A percentile compares a stretch with the other conserved stretches of the same genome.
Evolutionary conservation across 192 early-diverging fungal species (phyloP).

Genomic region (Coemansia sp.): DNA sequence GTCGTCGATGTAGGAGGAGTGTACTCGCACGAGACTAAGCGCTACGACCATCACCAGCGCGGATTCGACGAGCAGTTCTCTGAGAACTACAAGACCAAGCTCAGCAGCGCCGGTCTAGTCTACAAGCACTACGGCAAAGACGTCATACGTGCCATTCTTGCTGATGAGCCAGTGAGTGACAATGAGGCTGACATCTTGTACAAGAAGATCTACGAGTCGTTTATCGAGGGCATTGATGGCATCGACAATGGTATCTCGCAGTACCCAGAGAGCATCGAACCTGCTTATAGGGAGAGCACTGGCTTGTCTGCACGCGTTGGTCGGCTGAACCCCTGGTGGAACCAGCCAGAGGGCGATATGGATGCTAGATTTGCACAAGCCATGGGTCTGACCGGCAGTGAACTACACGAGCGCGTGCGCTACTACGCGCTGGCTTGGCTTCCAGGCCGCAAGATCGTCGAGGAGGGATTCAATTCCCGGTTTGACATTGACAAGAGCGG

Average conservation of each 20-base stretch:
- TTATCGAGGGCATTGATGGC: slow-evolving; percentile 81
- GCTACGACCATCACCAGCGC: slow-evolving; percentile 95
- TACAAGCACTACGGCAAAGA: slow-evolving; percentile 97
- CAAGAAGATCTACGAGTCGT: slow-evolving; percentile 83
- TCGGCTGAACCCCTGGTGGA: slow-evolving; percentile 94
- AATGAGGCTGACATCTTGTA: slow-evolving; percentile 70
- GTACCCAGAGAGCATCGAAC: slow-evolving; percentile 80
- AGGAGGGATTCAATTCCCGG: slow-evolving; percentile 64
- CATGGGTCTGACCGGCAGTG: slow-evolving; percentile 76
- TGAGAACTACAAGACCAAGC: slow-evolving; percentile 75
- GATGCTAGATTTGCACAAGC: slow-evolving; percentile 72
- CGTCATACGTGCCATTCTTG: slow-evolving; percentile 63
- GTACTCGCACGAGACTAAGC: slow-evolving; percentile 75
- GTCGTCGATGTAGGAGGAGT: slow-evolving; percentile 96
- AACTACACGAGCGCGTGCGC: slow-evolving; percentile 70
- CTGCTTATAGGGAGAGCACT: slow-evolving; percentile 84
- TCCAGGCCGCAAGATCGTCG: slow-evolving; percentile 86
- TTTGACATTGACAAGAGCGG: slow-evolving; percentile 72
- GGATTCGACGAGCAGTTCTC: slow-evolving; percentile 91
- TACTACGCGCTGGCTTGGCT: slow-evolving; percentile 83
- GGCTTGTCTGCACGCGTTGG: slow-evolving; percentile 78
- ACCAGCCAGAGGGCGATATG: slow-evolving; percentile 77
- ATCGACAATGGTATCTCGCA: slow-evolving; percentile 93
- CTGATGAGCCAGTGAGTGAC: slow-evolving; percentile 48
- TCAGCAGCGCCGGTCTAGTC: slow-evolving; percentile 93